Base-by-base conservation (phyloP, 164 flowering plant genomes). In the Vitis labrusca region DNA sequence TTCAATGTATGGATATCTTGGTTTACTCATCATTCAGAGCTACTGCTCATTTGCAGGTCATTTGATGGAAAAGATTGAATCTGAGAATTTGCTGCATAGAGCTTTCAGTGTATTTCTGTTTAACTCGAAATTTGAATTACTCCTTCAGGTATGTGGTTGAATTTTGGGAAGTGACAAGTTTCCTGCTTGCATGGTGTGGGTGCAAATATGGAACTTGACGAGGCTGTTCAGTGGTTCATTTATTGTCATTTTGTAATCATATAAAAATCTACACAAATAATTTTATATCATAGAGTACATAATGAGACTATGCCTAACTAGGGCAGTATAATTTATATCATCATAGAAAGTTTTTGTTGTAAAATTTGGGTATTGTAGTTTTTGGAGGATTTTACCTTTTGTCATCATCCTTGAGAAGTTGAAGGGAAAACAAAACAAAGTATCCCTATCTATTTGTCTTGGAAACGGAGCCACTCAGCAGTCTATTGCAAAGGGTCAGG, bases 31-130 rank as follows among this genome's bases (percentile, higher is more conserved):
- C 50, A 47, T 62, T 51, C 53, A n/a, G 27, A 56, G 47, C 37
- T 61, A 69, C 47, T 27, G 50, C 44, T 37, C 44, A 69, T 64
- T 15, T 76, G 72, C 88, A 94, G 99, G 99, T 75, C 99, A 94
- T 73, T 78, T 94, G 82, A 84, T 87, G 99, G 97, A 91, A 72
- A 94, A 91, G 71, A 92, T 94, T 73, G 90, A 90, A 73, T 73
- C 92, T 52, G 91, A 76, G 61, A 90, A 91, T 61, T 55, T 88
- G 78, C 88, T 94, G 37, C 99, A 94, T 65, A 79, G 99, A 75
- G 99, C 99, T 66, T 94, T 94, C 78, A 94, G 99, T 74, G 97
- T 94, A 11, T 94, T 94, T 64, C 78, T 94, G 66, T 94, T 94
- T 49, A 94, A 92, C 85, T 83, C 99, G 17, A 92, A 94, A 75